Conservation (phyloP, 495 filamentous ascomycete species). For the Viridothelium virens region DNA sequence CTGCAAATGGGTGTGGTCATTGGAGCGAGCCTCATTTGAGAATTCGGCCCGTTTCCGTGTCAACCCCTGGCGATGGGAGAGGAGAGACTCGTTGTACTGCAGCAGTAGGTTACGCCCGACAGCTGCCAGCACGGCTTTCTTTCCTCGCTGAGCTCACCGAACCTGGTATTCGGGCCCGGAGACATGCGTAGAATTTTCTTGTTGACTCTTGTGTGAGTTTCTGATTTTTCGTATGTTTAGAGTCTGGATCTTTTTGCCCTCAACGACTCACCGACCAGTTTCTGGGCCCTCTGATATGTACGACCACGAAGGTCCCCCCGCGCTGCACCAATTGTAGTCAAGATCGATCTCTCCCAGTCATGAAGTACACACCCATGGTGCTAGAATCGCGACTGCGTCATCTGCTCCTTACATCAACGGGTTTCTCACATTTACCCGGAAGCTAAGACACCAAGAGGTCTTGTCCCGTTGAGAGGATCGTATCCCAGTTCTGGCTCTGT, state of each 20-base stretch:
- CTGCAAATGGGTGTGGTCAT: too few relatives aligned
- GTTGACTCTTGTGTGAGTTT: neutral
- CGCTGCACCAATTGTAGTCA: neutral
- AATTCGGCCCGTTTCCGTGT: conserved; percentile 1
- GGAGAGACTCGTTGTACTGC: conserved; percentile 2
- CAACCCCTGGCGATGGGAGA: neutral
- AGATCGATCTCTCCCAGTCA: neutral
- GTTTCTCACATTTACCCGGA: neutral
- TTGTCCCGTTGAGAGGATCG: neutral
- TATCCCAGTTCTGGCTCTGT: neutral
- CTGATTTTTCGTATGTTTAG: neutral
- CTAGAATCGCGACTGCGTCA: neutral
- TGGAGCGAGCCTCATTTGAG: neutral
- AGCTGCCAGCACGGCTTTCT: conserved; percentile 4
- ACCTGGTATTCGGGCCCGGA: conserved; percentile 7
- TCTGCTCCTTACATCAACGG: neutral
- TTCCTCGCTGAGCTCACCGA: neutral
- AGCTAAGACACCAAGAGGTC: too few relatives aligned
- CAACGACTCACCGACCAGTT: neutral
- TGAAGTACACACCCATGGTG: neutral
- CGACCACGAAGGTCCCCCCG: neutral
- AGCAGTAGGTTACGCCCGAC: conserved; percentile 8
- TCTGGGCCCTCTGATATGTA: neutral
- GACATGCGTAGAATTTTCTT: neutral
- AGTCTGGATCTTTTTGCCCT: neutral